Conservation (phyloP, 192 early-diverging fungal genomes). For the Entomortierella lignicola region DNA sequence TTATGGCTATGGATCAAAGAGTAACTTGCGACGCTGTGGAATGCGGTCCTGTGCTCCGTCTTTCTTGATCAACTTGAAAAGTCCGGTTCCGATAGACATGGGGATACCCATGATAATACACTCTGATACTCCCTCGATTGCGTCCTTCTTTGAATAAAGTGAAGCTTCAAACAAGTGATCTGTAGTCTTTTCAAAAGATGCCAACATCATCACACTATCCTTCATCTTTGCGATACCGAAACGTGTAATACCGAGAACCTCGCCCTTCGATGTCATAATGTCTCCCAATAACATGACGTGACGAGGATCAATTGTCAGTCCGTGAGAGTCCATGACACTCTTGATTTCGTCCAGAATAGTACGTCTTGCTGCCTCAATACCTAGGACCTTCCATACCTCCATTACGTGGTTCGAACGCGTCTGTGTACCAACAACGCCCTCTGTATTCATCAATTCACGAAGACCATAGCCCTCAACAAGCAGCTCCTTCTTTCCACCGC, state of each 20-base stretch:
- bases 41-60: slow-evolving; percentile 65
- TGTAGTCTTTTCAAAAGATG: slow-evolving; percentile 99
- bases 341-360: slow-evolving; percentile 93
- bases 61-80: slow-evolving; percentile 91
- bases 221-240: slow-evolving; percentile 99
- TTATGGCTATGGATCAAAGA: slow-evolving; percentile 66
- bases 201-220: slow-evolving; percentile 98
- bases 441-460: slow-evolving; percentile 93
- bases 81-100: slow-evolving; percentile 95
- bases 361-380: slow-evolving; percentile 94
- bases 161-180: slow-evolving; percentile 99
- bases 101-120: slow-evolving; percentile 99
- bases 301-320: slow-evolving; percentile 94
- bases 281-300: slow-evolving; percentile 98
- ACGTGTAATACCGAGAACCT: slow-evolving; percentile 97
- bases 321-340: slow-evolving; percentile 86
- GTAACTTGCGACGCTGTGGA: slow-evolving; percentile 64
- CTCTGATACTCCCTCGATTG: slow-evolving; percentile 96
- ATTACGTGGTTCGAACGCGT: slow-evolving; percentile 93
- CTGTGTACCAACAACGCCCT: slow-evolving; percentile 85
- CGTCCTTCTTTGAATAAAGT: slow-evolving; percentile 93
- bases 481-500: slow-evolving; percentile 71
- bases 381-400: slow-evolving; percentile 89
- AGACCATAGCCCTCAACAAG: slow-evolving; percentile 95
- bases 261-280: slow-evolving; percentile 98